Conservation (phyloP, 129 eudicot species). For the Artemisia argyi region DNA sequence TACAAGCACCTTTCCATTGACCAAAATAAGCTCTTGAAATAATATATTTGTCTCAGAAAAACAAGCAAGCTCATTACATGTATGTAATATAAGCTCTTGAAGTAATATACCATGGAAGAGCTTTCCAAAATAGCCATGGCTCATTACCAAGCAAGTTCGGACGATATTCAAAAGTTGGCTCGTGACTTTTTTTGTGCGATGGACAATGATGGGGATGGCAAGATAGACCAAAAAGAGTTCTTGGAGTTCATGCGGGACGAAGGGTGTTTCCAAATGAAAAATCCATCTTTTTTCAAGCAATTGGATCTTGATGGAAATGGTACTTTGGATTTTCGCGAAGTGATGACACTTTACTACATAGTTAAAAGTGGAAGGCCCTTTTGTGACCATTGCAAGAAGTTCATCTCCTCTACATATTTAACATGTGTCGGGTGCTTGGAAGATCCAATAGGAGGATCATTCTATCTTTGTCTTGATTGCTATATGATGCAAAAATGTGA, state of each 20-base stretch:
- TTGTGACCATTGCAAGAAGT: conserved; percentile 35
- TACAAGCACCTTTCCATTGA: not conserved
- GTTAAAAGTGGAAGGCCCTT: conserved; percentile 57
- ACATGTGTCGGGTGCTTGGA: conserved; percentile 46
- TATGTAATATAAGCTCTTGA: no score
- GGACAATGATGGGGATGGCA: conserved; percentile 44
- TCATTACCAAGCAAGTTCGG: conserved; percentile 37
- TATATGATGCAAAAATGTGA: not conserved
- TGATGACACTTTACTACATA: conserved; percentile 52
- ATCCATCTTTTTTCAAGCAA: conserved; percentile 31
- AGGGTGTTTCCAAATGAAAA: conserved; percentile 32
- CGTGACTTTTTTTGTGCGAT: conserved; percentile 40
- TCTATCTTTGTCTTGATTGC: conserved; percentile 34
- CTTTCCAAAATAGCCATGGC: conserved; percentile 41
- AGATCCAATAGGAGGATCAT: not conserved
- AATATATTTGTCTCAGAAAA: no score
- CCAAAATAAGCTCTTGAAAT: conserved; percentile 2
- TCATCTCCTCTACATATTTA: conserved; percentile 39
- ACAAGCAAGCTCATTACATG: no score
- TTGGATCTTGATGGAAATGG: conserved; percentile 37
- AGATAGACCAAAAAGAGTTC: conserved; percentile 43
- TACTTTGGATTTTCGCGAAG: conserved; percentile 46
- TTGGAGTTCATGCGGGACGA: conserved; percentile 34
- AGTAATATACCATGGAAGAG: conserved; percentile 34
- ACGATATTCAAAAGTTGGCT: conserved; percentile 27